phyloP scores from a whole-genome alignment of 2,329 filamentous ascomycete genomes.

The Calonectria leucothoes region DNA sequence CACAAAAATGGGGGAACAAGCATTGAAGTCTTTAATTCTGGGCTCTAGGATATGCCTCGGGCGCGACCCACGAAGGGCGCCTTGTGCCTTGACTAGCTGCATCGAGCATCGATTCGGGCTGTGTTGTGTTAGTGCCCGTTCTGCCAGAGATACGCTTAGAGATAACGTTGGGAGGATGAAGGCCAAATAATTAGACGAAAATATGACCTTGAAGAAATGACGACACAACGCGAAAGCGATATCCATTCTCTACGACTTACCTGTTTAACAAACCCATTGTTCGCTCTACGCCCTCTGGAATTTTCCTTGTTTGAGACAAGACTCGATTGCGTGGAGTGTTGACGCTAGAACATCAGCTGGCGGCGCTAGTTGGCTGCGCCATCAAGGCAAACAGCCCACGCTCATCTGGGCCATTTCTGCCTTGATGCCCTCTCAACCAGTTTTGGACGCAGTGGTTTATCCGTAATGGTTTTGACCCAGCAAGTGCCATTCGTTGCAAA shows the following conservation, averaged over 20 bases:
- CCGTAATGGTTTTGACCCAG: no score
- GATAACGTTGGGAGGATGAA: neutral
- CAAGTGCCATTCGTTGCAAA: neutral
- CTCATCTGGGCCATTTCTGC: neutral
- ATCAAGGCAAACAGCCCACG: neutral
- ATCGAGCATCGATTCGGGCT: neutral
- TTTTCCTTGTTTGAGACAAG: neutral
- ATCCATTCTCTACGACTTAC: neutral
- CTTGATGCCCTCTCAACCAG: neutral
- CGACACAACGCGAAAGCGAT: neutral
- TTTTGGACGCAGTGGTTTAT: neutral
- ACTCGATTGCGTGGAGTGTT: neutral
- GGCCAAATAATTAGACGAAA: neutral
- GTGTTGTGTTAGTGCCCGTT: neutral
- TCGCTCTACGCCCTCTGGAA: neutral
- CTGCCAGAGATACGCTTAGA: neutral
- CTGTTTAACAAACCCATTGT: neutral
- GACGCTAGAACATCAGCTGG: neutral
- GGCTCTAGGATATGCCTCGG: neutral
- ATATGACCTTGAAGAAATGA: neutral
- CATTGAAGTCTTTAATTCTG: neutral
- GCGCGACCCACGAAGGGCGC: neutral
- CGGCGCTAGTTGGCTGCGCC: neutral
- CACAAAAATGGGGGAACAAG: neutral
- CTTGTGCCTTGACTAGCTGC: neutral